Evolutionary conservation across 1,284 basidiomycete species (phyloP), one percentile per base, ranked within the genome.

Genomic region (Apiotrichum laibachii): DNA sequence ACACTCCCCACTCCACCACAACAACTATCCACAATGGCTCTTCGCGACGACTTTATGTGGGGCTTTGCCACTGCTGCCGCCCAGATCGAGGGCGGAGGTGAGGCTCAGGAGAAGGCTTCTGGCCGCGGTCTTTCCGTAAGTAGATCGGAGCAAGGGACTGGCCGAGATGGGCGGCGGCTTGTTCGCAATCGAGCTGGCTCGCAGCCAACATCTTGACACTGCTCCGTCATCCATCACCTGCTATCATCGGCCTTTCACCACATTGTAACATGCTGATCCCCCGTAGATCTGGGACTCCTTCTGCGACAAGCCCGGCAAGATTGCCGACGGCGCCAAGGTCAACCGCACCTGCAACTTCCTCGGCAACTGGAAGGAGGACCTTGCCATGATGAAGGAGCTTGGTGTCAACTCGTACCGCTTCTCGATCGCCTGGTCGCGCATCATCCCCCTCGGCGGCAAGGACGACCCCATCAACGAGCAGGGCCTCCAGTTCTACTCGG

Each of bases 231-330:
- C 26, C 26, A 31, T 7, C 26, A 31, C 26, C 26, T 4, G 4
- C 26, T 31, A 31, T 31, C 26, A 31, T 31, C 26, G 26, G 26
- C 7, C 26, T 4, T 31, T 31, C 26, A 31, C 26, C 3, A 31
- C 26, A 31, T 31, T 31, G 7, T 7, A 31, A 31, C 26, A 31
- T 31, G 26, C 19, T 16, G 15, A 8, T 21, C n/a, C 2, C 49
- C 22, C 3, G 10, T 84, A 89, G 78, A 86, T 88, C 66, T 89
- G 88, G 88, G 88, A 89, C 71, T 83, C 83, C 55, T 89, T 88
- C 75, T 84, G 85, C 44, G 82, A 84, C 60, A 78, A 77, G 22
- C 86, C 86, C 0, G 86, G 86, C 54, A 84, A 84, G 73, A 87
- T 85, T 15, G 77, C 81, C 48, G 88, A 89, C 68, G 85, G 86